Base-by-base conservation (phyloP, 768 basidiomycete genomes). In the Boletus sp. region DNA sequence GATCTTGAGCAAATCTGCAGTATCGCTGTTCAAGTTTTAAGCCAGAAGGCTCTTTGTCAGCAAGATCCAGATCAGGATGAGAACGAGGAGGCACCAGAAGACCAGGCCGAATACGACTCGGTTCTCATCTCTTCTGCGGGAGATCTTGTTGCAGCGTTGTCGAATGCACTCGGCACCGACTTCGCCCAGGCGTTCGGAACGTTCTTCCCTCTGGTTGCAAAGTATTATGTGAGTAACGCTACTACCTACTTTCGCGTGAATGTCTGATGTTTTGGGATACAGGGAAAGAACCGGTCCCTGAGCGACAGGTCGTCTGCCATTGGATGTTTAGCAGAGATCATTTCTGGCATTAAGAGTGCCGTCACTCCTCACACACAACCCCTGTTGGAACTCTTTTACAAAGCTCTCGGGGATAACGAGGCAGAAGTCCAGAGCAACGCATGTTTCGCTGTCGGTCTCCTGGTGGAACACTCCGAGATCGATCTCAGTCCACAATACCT, bases 401-500 rank as follows among this genome's bases (percentile, higher is more conserved):
- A 79, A 52, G 93, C 91, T 9, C 83, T 99, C 14, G 72, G 80
- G 56, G 96, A 98, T 68, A 73, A 78, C 2, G 96, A 98, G 41
- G 76, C 87, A n/a, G 96, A 98, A 74, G 95, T 98, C 9, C 86
- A 91, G 65, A 94, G 92, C 75, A 98, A 98, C 66, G 94, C 94
- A 18, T 94, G 94, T 15, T 99, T 97, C 71, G 96, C 95, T 35
- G 80, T 85, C 35, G 96, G 97, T 57, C 86, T 96, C 41, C 83
- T 99, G 54, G 83, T 98, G 61, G 92, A 95, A 75, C 84, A 94
- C 76, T 86, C 92, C 7, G 79, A 86, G 46, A 71, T 84, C 55
- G 94, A 99, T 70, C 81, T 98, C 39, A 84, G 88, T 1, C 76
- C 81, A 10, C 94, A 97, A 67, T 96, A 90, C 76, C 73, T 87